Conservation (phyloP, 129 eudicot species). For the Tanacetum coccineum region DNA sequence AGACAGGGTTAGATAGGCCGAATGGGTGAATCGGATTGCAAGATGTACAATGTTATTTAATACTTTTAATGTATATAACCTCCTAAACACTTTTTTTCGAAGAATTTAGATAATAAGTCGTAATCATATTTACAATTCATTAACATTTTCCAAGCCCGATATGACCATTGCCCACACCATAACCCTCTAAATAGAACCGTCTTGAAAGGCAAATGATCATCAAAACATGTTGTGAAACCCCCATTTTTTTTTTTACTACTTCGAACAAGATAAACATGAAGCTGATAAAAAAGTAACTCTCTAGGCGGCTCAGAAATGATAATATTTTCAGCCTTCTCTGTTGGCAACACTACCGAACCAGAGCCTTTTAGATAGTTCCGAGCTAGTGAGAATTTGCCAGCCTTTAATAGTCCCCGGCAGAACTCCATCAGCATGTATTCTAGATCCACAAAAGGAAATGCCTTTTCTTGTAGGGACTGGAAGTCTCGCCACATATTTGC, state of each 20-base stretch:
- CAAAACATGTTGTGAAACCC: neutral
- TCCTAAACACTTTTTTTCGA: neutral
- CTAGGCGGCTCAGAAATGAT: slow-evolving; percentile 93
- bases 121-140: neutral
- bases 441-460: slow-evolving; percentile 81
- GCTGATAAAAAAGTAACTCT: slow-evolving; percentile 94
- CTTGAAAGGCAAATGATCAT: neutral
- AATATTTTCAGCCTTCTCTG: slow-evolving; percentile 84
- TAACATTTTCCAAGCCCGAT: neutral
- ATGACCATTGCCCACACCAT: no score
- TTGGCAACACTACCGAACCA: slow-evolving; percentile 66
- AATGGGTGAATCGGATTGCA: neutral
- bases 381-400: slow-evolving; percentile 93
- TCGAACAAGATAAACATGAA: slow-evolving; percentile 81
- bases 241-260: slow-evolving; percentile 63
- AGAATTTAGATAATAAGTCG: neutral
- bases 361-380: slow-evolving; percentile 78
- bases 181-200: neutral
- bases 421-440: slow-evolving; percentile 84
- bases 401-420: slow-evolving; percentile 95
- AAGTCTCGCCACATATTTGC: slow-evolving; percentile 91
- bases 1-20: no score
- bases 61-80: neutral
- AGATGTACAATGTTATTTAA: neutral
- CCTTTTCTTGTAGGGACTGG: slow-evolving; percentile 81